Evolutionary conservation across 768 basidiomycete genomes (phyloP), one percentile per base, ranked within the genome.

Genomic region (Naganishia friedmannii): DNA sequence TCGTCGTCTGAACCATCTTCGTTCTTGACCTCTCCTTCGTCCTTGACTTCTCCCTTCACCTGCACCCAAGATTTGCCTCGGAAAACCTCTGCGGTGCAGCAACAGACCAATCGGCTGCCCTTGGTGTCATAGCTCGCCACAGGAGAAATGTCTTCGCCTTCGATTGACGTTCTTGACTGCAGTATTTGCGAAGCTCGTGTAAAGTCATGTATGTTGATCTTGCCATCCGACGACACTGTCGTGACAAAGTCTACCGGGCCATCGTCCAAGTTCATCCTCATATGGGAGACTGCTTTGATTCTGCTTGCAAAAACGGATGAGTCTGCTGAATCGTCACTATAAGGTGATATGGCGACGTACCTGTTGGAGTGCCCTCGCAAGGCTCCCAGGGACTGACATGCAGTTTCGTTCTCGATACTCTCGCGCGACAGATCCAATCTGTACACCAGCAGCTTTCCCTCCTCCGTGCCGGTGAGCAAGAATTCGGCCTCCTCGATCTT

Each of bases 211-310:
- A 82, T 68, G 74, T 81, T 82, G 76, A 82, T 78, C 37, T 87
- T 87, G 8, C 96, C 96, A 70, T 98, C 96, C 0, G 95, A 96
- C 0, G 93, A 97, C 19, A 87, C 88, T 2, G 92, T 90, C 73
- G 87, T 86, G 3, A 87, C 85, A 42, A 69, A 69, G 78, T 71
- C 4, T 88, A 89, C 28, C 88, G 84, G 2, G 86, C 83, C 68
- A 92, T 86, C 7, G 82, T 75, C 39, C 91, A 83, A 0, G 86
- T 88, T 72, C 90, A 87, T 1, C 15, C 12, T 45, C 60, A 63
- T 63, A 29, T 63, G 60, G 4, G 60, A 63, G 26, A 94, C 82
- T 0, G 89, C 88, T 82, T 94, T 95, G 48, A 94, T 88, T 23
- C 92, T 93, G 75, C 17, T 37, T 45, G 19, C 48, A 34, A 32